Percentiles rank a stretch among this genome's conserved stretches.
These are phyloP conservation scores for Trichophyton equinum DNA, from an alignment of 2,329 filamentous ascomycete genomes.

Conservation along the genomic window DNA sequence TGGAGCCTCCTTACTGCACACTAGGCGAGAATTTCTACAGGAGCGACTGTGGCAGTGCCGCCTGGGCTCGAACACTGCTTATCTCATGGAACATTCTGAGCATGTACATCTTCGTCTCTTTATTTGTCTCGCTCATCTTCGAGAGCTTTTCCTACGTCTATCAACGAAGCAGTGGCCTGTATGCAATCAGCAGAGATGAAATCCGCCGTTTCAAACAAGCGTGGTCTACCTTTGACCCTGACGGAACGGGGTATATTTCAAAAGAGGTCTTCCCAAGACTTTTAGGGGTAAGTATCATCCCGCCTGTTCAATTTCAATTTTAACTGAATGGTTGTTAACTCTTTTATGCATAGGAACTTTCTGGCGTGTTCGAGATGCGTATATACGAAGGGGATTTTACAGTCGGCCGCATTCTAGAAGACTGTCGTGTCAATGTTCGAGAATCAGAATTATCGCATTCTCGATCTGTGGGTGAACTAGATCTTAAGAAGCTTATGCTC, in stretches of 20 bases:
- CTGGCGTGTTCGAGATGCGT: slow-evolving; percentile 91
- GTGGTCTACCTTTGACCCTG: slow-evolving; percentile 89
- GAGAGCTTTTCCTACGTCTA: slow-evolving; percentile 99
- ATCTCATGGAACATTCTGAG: slow-evolving; percentile 97
- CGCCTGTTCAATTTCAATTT: background rate
- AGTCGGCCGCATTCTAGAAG: slow-evolving; percentile 72
- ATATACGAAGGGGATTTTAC: slow-evolving; percentile 89
- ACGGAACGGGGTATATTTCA: slow-evolving; percentile 79
- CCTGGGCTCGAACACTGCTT: slow-evolving; percentile 81
- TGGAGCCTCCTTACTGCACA: slow-evolving; percentile 71
- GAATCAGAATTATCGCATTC: slow-evolving; percentile 29
- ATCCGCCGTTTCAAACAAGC: slow-evolving; percentile 96
- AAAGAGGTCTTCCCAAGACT: slow-evolving; percentile 82
- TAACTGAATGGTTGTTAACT: background rate
- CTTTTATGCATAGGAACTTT: slow-evolving; percentile 52
- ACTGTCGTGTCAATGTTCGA: slow-evolving; percentile 52
- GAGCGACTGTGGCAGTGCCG: slow-evolving; percentile 82
- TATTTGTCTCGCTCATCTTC: slow-evolving; percentile 97
- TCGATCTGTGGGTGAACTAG: slow-evolving; percentile 44
- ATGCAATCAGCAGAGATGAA: slow-evolving; percentile 80
- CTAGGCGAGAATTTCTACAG: slow-evolving; percentile 59
- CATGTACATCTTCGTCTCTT: slow-evolving; percentile 99
- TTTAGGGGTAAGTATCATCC: slow-evolving; percentile 51
- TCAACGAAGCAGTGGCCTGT: slow-evolving; percentile 86
- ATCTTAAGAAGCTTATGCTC: slow-evolving; percentile 62